Evolutionary conservation across 2,329 filamentous ascomycete genomes (phyloP), one percentile per base, ranked within the genome.

Genomic region (Colletotrichum aenigma): DNA sequence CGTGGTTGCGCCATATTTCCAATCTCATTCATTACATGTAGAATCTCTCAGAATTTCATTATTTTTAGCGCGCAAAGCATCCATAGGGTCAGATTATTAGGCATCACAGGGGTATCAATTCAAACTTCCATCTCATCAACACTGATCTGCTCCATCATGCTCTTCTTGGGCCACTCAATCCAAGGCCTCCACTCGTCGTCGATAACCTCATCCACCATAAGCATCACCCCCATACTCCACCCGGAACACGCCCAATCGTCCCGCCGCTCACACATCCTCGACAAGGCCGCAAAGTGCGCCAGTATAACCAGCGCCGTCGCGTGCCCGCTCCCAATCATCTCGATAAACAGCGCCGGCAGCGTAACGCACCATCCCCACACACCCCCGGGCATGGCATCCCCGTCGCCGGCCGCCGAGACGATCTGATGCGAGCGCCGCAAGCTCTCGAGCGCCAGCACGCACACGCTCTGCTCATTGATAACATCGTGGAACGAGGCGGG

Each of bases 251-350:
- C 48, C 78, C 78, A 79, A 15, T 73, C 48, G 3, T 13, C 48
- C 15, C 34, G 43, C 43, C 43, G 28, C 70, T 69, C 70, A 5
- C 18, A 58, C 8, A 72, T 52, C 21, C 70, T 66, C 2, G 60
- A 38, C 62, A 78, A 18, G 3, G 78, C 78, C 13, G 77, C 67
- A 34, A 72, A 79, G 67, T 79, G 78, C 38, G 78, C 78, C 60
- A 79, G 61, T 7, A 79, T 76, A 38, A 78, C 74, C 43, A 79
- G 77, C 21, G 78, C 78, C 9, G 77, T 71, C 7, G 73, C 70
- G 43, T 77, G 71, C 7, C 65, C 65, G 62, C 30, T 66, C n/a
- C 30, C 62, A 18, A 79, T 56, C 75, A 78, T 70, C 18, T 79
- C 77, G 10, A 79, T 61, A 48, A 78, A 79, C 24, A 74, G 26